Evolutionary conservation across 192 early-diverging fungal genomes (phyloP), one percentile per base, ranked within the genome.

Genomic region (Coemansia sp.): DNA sequence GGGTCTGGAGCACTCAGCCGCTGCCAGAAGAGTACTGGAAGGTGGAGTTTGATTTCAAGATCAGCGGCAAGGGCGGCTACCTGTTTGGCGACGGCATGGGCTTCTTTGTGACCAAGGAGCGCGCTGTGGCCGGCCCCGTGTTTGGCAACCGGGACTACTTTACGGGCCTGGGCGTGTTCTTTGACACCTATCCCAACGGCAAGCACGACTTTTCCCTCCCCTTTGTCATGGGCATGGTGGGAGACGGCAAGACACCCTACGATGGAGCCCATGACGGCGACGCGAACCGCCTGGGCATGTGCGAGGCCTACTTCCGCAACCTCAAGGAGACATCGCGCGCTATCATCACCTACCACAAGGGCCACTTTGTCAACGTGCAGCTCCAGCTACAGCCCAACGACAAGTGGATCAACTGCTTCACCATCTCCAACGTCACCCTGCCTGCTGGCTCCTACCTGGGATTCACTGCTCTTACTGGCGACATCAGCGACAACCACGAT

Each of bases 61-160:
- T 99, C 8, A 79, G 81, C 40, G 89, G 92, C 47, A 74, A 81
- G 47, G 81, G 85, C 46, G 71, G 83, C 13, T 81, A 81, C 36
- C 75, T 99, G 47, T 90, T 79, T 60, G 97, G 97, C 23, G 97
- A 99, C 62, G 97, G 97, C 6, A 90, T 99, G 70, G 97, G 93
- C 15, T 84, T 99, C 51, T 99, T 93, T 90, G 84, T 88, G 52
- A 88, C 94, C 15, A 82, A 82, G 53, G 84, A 95, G 34, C 79
- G 87, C 33, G 76, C 65, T 13, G 61, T 57, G 4, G 39, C 65
- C 34, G 95, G 95, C 0, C 86, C 90, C 25, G 93, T 96, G 36
- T 95, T 96, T 85, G 95, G 95, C 10, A 86, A 77, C 63, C 61
- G 78, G 25, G 91, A 96, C 65, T 67, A 86, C 40, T 98, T 98